phyloP scores from a whole-genome alignment of 2,329 filamentous ascomycete species.

The Aspergillus hiratsukae region DNA sequence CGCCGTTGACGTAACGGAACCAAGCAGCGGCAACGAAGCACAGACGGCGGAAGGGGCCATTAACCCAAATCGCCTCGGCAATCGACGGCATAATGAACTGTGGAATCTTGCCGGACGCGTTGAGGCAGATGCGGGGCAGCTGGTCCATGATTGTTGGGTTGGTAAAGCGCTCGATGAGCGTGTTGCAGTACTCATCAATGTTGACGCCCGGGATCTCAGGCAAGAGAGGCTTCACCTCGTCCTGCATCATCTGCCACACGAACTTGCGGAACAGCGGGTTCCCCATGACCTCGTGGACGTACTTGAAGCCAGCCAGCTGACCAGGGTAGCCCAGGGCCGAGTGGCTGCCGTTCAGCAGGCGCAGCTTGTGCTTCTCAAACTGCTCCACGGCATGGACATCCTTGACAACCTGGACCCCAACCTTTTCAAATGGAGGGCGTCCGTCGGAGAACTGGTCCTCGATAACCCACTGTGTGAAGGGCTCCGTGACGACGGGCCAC shows the following conservation, averaged over 20 bases:
- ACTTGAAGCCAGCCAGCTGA: conserved; percentile 50
- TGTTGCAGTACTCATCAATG: conserved; percentile 51
- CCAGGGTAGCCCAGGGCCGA: conserved; percentile 51
- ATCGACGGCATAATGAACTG: conserved; percentile 41
- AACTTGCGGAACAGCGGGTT: conserved; percentile 46
- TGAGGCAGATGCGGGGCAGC: conserved; percentile 49
- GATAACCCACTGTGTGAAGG: conserved; percentile 55
- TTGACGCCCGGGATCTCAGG: conserved; percentile 49
- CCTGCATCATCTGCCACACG: conserved; percentile 53
- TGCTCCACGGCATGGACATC: conserved; percentile 51
- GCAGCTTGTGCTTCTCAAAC: conserved; percentile 56
- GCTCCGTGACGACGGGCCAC: conserved; percentile 54
- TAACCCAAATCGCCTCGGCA: conserved; percentile 42
- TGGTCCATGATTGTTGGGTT: conserved; percentile 56
- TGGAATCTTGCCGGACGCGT: conserved; percentile 52
- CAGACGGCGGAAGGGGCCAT: conserved; percentile 44
- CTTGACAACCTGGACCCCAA: conserved; percentile 50
- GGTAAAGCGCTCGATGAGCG: conserved; percentile 52
- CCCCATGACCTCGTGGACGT: conserved; percentile 53
- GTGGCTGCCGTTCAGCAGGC: conserved; percentile 52
- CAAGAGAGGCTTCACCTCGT: conserved; percentile 51
- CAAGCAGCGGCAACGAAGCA: conserved; percentile 48
- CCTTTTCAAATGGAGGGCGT: conserved; percentile 50
- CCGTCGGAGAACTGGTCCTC: conserved; percentile 51
- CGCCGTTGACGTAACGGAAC: conserved; percentile 51